Percentiles rank a stretch among this genome's conserved stretches.
phyloP scores from a whole-genome alignment of 1,284 basidiomycete species.

The Tranzscheliella williamsii region DNA sequence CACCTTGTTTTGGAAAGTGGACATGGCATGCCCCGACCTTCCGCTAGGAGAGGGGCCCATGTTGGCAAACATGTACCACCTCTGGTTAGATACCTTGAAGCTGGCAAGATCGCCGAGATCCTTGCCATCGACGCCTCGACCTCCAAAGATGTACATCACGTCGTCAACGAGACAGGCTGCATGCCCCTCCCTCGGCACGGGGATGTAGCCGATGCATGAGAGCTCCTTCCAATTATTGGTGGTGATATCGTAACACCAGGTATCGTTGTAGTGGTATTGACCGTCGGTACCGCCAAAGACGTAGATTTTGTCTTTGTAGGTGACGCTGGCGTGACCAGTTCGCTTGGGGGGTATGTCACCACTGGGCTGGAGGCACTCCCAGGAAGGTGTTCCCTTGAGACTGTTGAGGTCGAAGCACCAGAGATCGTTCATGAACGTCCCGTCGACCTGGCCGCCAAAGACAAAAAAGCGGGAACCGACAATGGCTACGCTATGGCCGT shows the following conservation, averaged over 20 bases:
- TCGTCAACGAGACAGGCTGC: conserved; percentile 95
- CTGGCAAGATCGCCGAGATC: conserved; percentile 92
- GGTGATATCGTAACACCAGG: conserved; percentile 89
- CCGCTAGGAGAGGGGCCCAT: conserved; percentile 93
- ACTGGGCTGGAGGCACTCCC: conserved; percentile 75
- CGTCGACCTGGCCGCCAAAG: conserved; percentile 93
- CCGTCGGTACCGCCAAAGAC: conserved; percentile 98
- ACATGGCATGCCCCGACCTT: conserved; percentile 92
- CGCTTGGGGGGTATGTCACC: conserved; percentile 77
- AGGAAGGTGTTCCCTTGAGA: conserved; percentile 57
- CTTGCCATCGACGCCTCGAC: conserved; percentile 93
- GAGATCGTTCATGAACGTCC: conserved; percentile 83
- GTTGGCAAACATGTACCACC: conserved; percentile 99
- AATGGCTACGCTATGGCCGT: conserved; percentile 95
- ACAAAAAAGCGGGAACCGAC: conserved; percentile 87
- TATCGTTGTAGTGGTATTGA: conserved; percentile 98
- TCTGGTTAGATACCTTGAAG: conserved; percentile 79
- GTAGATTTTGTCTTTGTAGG: conserved; percentile 77
- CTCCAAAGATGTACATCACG: conserved; percentile 97
- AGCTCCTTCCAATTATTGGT: conserved; percentile 87
- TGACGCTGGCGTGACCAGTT: conserved; percentile 90
- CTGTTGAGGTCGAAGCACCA: conserved; percentile 87
- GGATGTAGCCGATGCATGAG: conserved; percentile 95
- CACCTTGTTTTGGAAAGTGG: conserved; percentile 81
- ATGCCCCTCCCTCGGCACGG: conserved; percentile 93